phyloP scores from a whole-genome alignment of 257 asterid genomes.

The Capsicum rhomboideum region DNA sequence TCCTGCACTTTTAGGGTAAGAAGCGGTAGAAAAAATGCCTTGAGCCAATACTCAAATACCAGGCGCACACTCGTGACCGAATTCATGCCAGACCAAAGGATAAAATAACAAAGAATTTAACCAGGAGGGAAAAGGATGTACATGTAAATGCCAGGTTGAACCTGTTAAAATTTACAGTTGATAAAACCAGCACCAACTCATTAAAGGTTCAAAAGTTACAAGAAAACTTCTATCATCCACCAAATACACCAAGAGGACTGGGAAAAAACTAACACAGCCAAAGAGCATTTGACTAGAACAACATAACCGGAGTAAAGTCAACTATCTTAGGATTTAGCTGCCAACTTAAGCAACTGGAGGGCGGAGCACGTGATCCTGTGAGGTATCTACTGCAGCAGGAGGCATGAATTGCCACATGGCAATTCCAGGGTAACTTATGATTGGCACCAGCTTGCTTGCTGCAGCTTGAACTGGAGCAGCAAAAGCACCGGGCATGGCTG shows the following conservation, averaged over 20 bases:
- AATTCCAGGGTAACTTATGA: slow-evolving; percentile 82
- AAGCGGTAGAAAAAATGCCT: background rate
- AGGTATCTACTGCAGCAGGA: slow-evolving; percentile 89
- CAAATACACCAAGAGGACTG: slow-evolving; percentile 11
- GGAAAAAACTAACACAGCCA: background rate
- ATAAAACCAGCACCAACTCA: slow-evolving; percentile 21
- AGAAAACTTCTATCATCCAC: slow-evolving; percentile 16
- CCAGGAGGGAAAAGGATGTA: background rate
- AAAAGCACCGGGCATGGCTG: slow-evolving; percentile 40
- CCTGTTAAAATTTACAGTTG: slow-evolving; percentile 23
- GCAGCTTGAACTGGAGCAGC: slow-evolving; percentile 52
- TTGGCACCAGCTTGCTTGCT: slow-evolving; percentile 76
- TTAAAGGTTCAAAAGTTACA: background rate
- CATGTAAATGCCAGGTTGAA: background rate
- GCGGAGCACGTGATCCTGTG: slow-evolving; percentile 90
- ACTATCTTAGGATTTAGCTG: slow-evolving; percentile 10
- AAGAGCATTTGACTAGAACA: slow-evolving; percentile 21
- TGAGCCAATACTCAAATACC: background rate
- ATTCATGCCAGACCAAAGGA: background rate
- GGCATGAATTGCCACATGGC: slow-evolving; percentile 99
- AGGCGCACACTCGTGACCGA: no score
- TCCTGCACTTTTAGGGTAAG: no score
- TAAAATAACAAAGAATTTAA: background rate
- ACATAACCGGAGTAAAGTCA: background rate
- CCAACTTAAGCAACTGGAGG: slow-evolving; percentile 81